Evolutionary conservation across 192 early-diverging fungal genomes (phyloP).

Genomic region (Rhizoclosmatium sp.): DNA sequence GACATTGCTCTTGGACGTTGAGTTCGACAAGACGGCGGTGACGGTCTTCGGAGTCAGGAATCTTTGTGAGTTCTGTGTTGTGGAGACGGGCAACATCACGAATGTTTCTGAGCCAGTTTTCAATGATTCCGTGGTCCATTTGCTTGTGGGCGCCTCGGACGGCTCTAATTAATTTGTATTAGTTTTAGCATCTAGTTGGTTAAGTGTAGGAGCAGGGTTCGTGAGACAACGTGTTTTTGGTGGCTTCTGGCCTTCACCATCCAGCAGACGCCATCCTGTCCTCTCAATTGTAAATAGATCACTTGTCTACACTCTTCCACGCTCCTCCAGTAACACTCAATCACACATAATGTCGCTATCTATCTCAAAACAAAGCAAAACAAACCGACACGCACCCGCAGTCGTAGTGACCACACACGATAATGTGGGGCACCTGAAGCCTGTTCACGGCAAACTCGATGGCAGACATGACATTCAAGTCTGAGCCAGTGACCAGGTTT

Average conservation of each 20-base stretch:
- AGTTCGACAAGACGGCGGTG: constrained; percentile 62
- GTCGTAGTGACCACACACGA: constrained; percentile 75
- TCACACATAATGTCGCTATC: not conserved
- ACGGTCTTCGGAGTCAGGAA: constrained; percentile 35
- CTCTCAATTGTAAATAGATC: too few species aligned
- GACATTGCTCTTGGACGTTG: constrained; percentile 55
- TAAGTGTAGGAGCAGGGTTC: too few species aligned
- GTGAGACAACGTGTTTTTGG: too few species aligned
- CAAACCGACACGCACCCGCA: constrained; percentile 34
- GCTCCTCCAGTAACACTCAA: not conserved
- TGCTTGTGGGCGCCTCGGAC: constrained; percentile 26
- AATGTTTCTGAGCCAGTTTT: constrained; percentile 91
- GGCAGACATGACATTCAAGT: constrained; percentile 79
- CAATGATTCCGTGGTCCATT: constrained; percentile 64
- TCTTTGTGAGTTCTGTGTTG: constrained; percentile 54
- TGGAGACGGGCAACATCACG: constrained; percentile 81
- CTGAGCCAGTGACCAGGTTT: constrained; percentile 81
- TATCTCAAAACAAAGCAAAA: not conserved
- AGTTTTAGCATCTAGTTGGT: too few species aligned
- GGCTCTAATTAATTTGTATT: not conserved
- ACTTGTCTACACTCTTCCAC: too few species aligned
- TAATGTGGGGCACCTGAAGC: constrained; percentile 85
- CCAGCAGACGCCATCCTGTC: too few species aligned
- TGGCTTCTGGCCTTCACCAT: too few species aligned
- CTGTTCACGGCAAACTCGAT: constrained; percentile 87